These are phyloP conservation scores for Boeremia exigua DNA, from an alignment of 2,329 filamentous ascomycete genomes.

Conservation along the genomic window DNA sequence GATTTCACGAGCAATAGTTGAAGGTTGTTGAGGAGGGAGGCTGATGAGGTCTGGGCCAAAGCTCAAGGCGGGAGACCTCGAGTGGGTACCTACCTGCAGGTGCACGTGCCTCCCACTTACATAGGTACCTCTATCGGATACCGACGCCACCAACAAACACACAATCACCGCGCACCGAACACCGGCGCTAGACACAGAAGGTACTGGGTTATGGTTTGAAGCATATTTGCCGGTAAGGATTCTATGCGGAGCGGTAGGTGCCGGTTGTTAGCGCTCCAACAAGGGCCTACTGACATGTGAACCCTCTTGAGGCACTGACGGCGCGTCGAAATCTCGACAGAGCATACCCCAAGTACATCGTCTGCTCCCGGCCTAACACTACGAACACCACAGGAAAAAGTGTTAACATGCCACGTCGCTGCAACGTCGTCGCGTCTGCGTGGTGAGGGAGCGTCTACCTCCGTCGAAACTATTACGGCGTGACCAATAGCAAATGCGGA, in stretches of 20 bases:
- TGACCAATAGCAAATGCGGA: too few relatives aligned
- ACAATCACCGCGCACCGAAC: background rate
- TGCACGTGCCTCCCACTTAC: slow-evolving; percentile 4
- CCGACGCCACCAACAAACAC: background rate
- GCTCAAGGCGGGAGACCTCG: background rate
- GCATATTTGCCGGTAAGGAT: background rate
- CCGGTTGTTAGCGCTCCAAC: background rate
- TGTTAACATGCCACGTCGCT: too few relatives aligned
- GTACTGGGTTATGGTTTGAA: background rate
- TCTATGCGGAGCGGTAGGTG: background rate
- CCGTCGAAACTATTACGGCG: too few relatives aligned
- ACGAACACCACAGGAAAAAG: too few relatives aligned
- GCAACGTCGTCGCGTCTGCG: too few relatives aligned
- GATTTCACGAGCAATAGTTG: background rate
- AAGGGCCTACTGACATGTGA: background rate
- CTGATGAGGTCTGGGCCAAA: too few relatives aligned
- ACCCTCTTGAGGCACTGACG: background rate
- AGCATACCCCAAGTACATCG: too few relatives aligned
- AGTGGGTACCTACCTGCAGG: background rate
- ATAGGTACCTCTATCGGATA: background rate
- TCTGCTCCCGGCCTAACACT: too few relatives aligned
- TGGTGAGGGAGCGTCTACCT: too few relatives aligned
- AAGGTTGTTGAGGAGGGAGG: background rate
- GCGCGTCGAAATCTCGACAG: background rate
- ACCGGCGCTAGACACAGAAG: background rate